Evolutionary conservation across 1,139 yeast genomes (phyloP), one percentile per base, ranked within the genome.

Genomic region (Candida sp.): DNA sequence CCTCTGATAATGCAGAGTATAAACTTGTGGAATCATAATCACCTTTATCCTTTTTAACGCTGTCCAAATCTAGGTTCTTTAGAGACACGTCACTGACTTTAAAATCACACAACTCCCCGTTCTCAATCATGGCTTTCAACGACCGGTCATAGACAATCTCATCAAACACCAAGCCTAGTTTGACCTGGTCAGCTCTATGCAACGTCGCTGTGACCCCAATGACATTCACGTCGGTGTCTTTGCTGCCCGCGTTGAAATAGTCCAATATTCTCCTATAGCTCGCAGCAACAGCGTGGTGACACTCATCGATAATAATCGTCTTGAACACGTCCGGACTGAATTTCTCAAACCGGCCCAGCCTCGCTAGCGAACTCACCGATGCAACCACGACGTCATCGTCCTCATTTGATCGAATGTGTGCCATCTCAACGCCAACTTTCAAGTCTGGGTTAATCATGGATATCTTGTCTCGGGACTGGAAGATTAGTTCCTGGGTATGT

Each of bases 171-270:
- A 70, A 63, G 4, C 83, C 81, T 44, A 94, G 69, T 0, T 86
- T 77, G 48, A 77, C 70, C 1, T 83, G 85, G 65, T 93, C 98
- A 30, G 82, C 80, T 51, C 99, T 56, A 63, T 73, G 77, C 61
- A 77, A 69, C 0, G 99, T 93, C 0, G 98, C 98, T 6, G 97
- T 88, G 60, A 94, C 90, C 1, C 98, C 98, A 22, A 91, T 74
- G 0, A 91, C 84, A 7, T 84, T 79, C 0, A 85, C 72, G 2
- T 69, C 68, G 53, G 84, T 75, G 0, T 72, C 65, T 0, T 72
- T 53, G 1, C 65, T 62, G 44, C 66, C 63, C 2, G 90, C 89
- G 0, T 76, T 73, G 61, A 93, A 85, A 58, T 89, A 78, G 4
- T 73, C 65, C 49, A 91, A 67, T 1, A 92, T 77, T 41, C 77